Evolutionary conservation across 2,329 filamentous ascomycete genomes (phyloP), one percentile per base, ranked within the genome.

Genomic region (Epichloe typhina): DNA sequence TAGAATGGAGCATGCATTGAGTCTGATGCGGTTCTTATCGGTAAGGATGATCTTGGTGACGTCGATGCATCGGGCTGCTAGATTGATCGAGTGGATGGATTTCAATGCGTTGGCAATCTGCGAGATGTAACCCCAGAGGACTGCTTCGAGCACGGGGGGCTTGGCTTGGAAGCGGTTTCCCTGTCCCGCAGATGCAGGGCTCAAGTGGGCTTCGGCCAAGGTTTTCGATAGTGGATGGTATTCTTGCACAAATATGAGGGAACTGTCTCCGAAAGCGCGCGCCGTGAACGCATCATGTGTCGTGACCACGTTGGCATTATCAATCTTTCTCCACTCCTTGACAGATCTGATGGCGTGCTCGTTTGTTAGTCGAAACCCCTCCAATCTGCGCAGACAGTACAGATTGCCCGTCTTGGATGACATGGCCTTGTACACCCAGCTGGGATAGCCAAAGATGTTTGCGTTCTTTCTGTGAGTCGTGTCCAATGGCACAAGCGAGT

Each of bases 281-380:
- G 88, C 94, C 0, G 93, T 98, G 61, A 98, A 98, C 0, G 88
- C 88, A 66, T 96, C 89, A 60, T 95, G 83, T 8, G 95, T 80
- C 0, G 84, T 85, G 33, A 97, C 91, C 19, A 97, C 80, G 56
- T 82, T 88, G 51, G 83, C 85, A 60, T 84, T 91, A 61, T 80
- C 78, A 46, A 98, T 79, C 52, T 86, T 81, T 62, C 90, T 91
- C 93, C 93, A 98, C 11, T 86, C 83, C 59, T 90, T 88, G 50
- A 93, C 86, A 1, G 85, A 82, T 52, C 86, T 79, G 49, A 97
- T 94, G 4, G 90, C 87, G 58, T 88, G 84, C 60, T 95, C 90
- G 61, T 90, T 95, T 13, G 86, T 93, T 47, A 97, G 69, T 11
- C 88, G 84, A 62, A 89, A 96, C 46, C 88, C 85, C 74, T 96